phyloP scores from a whole-genome alignment of 495 filamentous ascomycete species.

The Penicillium bialowiezense region DNA sequence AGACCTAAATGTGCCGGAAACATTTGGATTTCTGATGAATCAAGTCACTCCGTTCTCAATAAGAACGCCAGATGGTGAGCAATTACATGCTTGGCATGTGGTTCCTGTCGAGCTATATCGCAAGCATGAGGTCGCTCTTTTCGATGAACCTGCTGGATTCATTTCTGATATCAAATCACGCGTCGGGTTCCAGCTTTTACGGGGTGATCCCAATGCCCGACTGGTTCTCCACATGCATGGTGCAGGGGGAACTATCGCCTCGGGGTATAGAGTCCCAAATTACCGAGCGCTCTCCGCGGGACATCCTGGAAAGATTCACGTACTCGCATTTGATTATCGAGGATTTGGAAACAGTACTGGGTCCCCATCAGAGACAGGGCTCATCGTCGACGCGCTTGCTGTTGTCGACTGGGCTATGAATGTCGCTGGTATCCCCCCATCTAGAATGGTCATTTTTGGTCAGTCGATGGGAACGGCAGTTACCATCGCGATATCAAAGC shows the following conservation, averaged over 20 bases:
- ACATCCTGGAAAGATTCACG: constrained; percentile 53
- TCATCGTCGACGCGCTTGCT: constrained; percentile 65
- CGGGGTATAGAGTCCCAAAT: constrained; percentile 57
- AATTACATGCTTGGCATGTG: constrained; percentile 70
- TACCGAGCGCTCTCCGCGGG: constrained; percentile 62
- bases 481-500: constrained; percentile 58
- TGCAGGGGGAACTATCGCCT: constrained; percentile 64
- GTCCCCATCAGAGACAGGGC: constrained; percentile 65
- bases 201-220: constrained; percentile 57
- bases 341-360: constrained; percentile 74
- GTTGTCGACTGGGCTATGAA: constrained; percentile 65
- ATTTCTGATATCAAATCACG: constrained; percentile 53
- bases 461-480: constrained; percentile 81
- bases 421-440: constrained; percentile 56
- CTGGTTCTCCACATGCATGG: constrained; percentile 55
- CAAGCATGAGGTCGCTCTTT: constrained; percentile 51
- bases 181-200: constrained; percentile 56
- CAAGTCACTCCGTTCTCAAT: constrained; percentile 69
- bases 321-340: constrained; percentile 72
- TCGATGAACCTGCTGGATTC: constrained; percentile 48
- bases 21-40: constrained; percentile 51
- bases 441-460: constrained; percentile 69
- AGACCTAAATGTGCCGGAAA: constrained; percentile 45
- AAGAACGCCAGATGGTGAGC: constrained; percentile 51
- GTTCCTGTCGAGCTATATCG: constrained; percentile 63